These are phyloP conservation scores for Actinomucor elegans DNA, from an alignment of 371 early-diverging fungal genomes.

Conservation along the genomic window DNA sequence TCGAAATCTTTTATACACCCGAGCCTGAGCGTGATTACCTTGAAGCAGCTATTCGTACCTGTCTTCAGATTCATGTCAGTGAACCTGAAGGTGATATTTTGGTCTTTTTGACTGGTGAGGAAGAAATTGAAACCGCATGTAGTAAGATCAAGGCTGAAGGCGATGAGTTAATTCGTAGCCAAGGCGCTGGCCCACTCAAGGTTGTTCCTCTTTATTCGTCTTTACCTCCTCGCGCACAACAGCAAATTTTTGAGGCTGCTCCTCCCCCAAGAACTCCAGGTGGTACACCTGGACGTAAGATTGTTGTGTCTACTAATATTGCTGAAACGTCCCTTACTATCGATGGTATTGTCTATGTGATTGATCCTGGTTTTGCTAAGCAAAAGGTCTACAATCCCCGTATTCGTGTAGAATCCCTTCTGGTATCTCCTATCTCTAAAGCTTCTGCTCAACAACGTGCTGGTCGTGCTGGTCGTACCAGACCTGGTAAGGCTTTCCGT, in stretches of 20 bases:
- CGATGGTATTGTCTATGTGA: conserved; percentile 97
- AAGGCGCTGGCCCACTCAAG: conserved; percentile 67
- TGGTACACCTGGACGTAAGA: conserved; percentile 88
- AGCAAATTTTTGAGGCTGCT: conserved; percentile 86
- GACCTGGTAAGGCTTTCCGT: conserved; percentile 93
- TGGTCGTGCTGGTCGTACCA: conserved; percentile 91
- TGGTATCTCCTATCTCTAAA: conserved; percentile 75
- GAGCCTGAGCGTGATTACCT: conserved; percentile 88
- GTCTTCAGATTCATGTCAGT: conserved; percentile 80
- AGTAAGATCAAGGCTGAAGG: conserved; percentile 68
- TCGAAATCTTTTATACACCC: conserved; percentile 88
- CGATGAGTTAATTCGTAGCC: conserved; percentile 58
- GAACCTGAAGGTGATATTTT: conserved; percentile 90
- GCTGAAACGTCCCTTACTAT: conserved; percentile 99
- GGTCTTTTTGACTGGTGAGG: conserved; percentile 91
- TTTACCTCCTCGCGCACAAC: conserved; percentile 90
- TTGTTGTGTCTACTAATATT: conserved; percentile 97
- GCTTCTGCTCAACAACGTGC: conserved; percentile 85
- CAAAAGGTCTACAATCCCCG: conserved; percentile 97
- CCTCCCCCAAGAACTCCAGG: conserved; percentile 76
- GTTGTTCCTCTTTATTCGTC: conserved; percentile 93
- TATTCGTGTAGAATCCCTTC: conserved; percentile 79
- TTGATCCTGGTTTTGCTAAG: conserved; percentile 98
- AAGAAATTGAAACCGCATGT: conserved; percentile 91
- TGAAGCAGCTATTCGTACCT: conserved; percentile 83